Base-by-base conservation (phyloP, 2,329 filamentous ascomycete genomes). In the Hirsutella rhossiliensis region DNA sequence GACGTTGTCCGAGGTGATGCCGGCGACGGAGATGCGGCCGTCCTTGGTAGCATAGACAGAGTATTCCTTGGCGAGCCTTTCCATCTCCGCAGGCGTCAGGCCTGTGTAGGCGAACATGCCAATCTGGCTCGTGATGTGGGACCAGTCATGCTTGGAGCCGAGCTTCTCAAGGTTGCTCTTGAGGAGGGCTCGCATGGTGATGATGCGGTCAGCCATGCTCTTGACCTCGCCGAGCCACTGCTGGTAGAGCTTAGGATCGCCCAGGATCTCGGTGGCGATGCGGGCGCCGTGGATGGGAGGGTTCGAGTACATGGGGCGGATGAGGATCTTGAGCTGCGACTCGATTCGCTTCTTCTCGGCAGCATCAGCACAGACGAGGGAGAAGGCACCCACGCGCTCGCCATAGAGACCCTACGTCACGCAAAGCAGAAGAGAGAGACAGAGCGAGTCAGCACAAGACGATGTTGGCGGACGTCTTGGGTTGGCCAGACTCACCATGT, bases 21-120 rank as follows among this genome's bases (percentile, higher is more conserved):
- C 86, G 39, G 86, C 86, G 44, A 92, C 84, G 40, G 83, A 88
- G 63, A 92, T 92, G 60, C 86, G 78, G 56, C 86, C 86, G 61
- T 92, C 84, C 74, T 87, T 92, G 67, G 92, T 97, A 53, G 89
- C 90, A 64, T 98, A 98, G 57, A 98, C 90, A 48, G 87, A 95
- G 76, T 92, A 87, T 73, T 97, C 87, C 74, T 94, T 88, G 54
- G 89, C 87, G 50, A 98, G 75, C 58, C 72, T 72, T 45, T 90
- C 84, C 87, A 97, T 96, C 72, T 96, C 85, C 69, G 90, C 82
- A 44, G 89, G 72, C 56, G 75, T 90, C 58, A 98, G 73, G 49
- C 92, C 92, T 43, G 92, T 98, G 77, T 94, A 98, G 56, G 92
- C 90, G 62, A 98, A 98, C 92, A 98, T 98, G 71, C 92, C 92